Conservation (phyloP, 176 grass and related monocot genomes). For the Oryza glaberrima region DNA sequence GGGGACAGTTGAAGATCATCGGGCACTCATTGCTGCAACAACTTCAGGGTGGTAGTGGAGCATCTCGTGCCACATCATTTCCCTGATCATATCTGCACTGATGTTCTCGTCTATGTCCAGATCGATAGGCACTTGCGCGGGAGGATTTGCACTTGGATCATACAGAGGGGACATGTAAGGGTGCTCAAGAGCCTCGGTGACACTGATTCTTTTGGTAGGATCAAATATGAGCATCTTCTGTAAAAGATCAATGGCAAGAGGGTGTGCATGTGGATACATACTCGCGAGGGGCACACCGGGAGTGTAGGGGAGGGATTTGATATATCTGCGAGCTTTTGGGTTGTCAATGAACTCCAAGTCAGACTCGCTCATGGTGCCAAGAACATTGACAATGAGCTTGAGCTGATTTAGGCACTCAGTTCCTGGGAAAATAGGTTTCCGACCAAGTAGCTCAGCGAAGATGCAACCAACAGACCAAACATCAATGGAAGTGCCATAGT, state of each 20-base stretch:
- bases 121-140: conserved; percentile 54
- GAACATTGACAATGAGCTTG: conserved; percentile 64
- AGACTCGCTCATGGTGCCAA: conserved; percentile 59
- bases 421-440: conserved; percentile 62
- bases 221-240: conserved; percentile 70
- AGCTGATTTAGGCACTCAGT: conserved; percentile 63
- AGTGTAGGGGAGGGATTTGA: conserved; percentile 59
- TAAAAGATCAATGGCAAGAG: conserved; percentile 57
- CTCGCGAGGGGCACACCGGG: conserved; percentile 48
- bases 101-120: conserved; percentile 60
- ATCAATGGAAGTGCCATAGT: conserved; percentile 62
- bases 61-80: conserved; percentile 72
- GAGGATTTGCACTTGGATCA: conserved; percentile 57
- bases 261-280: conserved; percentile 58
- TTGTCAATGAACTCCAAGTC: conserved; percentile 68
- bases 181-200: conserved; percentile 54
- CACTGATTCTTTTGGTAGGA: conserved; percentile 53
- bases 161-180: conserved; percentile 65
- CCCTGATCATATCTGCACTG: conserved; percentile 51
- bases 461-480: conserved; percentile 69
- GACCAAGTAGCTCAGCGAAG: conserved; percentile 62
- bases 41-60: conserved; percentile 62
- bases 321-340: conserved; percentile 59
- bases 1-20: not conserved
- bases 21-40: conserved; percentile 32